phyloP scores from a whole-genome alignment of 2,329 filamentous ascomycete genomes.

The Thielaviopsis punctulata region DNA sequence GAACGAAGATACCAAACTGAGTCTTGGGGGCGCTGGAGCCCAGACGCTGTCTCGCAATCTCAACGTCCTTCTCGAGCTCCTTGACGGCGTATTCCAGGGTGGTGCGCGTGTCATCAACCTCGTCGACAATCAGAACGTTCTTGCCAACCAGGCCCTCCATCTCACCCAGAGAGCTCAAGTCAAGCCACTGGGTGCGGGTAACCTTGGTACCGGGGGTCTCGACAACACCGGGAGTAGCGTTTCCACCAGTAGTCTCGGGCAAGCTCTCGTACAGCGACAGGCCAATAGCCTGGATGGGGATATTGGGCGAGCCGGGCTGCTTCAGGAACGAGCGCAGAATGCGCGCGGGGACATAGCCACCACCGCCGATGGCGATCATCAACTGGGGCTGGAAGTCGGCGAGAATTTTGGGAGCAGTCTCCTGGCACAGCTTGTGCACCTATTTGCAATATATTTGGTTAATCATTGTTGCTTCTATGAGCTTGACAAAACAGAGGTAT shows the following conservation, averaged over 20 bases:
- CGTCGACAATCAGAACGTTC: slow-evolving; percentile 81
- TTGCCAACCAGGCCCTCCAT: slow-evolving; percentile 84
- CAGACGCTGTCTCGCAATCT: slow-evolving; percentile 56
- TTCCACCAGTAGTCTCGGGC: slow-evolving; percentile 32
- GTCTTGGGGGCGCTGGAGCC: slow-evolving; percentile 52
- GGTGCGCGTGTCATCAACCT: slow-evolving; percentile 89
- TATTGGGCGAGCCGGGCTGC: slow-evolving; percentile 71
- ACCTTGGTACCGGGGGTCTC: slow-evolving; percentile 85
- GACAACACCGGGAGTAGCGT: slow-evolving; percentile 25
- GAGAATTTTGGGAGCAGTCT: slow-evolving; percentile 65
- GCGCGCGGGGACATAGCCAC: slow-evolving; percentile 89
- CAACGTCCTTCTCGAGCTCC: slow-evolving; percentile 89
- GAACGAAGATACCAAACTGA: slow-evolving; percentile 83
- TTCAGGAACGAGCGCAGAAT: slow-evolving; percentile 97
- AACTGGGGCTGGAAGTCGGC: slow-evolving; percentile 78
- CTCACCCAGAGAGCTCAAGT: slow-evolving; percentile 63
- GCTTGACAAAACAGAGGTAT: background rate
- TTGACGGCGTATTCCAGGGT: slow-evolving; percentile 87
- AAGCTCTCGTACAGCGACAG: slow-evolving; percentile 92
- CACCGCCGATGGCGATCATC: slow-evolving; percentile 96
- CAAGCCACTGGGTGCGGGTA: slow-evolving; percentile 95
- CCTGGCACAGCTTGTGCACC: slow-evolving; percentile 96
- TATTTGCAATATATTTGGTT: too few species aligned
- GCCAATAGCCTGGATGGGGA: slow-evolving; percentile 97
- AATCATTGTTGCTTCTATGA: background rate